These are phyloP conservation scores for Dryadomyces sulphureus DNA, from an alignment of 2,329 filamentous ascomycete species.

Conservation along the genomic window DNA sequence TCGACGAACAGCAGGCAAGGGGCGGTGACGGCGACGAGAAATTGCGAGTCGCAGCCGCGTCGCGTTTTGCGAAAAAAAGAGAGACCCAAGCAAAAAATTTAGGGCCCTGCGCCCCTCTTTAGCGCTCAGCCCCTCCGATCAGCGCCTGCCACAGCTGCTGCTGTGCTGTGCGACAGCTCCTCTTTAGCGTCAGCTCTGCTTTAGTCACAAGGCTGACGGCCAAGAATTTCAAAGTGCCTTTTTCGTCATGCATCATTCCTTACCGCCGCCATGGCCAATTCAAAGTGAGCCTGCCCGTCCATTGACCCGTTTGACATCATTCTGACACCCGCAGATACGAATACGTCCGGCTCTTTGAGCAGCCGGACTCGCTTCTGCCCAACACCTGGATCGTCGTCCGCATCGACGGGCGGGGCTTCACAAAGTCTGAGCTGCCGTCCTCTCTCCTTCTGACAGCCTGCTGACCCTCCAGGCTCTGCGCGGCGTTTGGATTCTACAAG, in stretches of 20 bases:
- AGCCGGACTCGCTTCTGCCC: slow-evolving; percentile 61
- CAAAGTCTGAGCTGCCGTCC: slow-evolving; percentile 44
- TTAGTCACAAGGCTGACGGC: slow-evolving; percentile 3
- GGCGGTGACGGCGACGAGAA: background rate
- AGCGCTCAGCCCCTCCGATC: background rate
- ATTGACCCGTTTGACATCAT: too few species aligned
- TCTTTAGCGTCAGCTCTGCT: background rate
- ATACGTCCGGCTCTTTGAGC: slow-evolving; percentile 86
- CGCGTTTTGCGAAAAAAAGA: too few species aligned
- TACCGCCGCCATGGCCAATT: slow-evolving; percentile 14
- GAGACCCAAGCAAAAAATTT: too few species aligned
- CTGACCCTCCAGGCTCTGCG: slow-evolving; percentile 47
- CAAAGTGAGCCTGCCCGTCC: slow-evolving; percentile 23
- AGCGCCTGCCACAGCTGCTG: background rate
- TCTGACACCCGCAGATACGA: slow-evolving; percentile 45
- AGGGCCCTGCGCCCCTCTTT: background rate
- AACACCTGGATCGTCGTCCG: slow-evolving; percentile 95
- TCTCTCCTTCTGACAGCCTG: background rate
- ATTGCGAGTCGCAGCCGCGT: background rate
- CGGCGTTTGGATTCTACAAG: slow-evolving; percentile 74
- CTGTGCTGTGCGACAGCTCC: background rate
- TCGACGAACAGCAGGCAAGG: background rate
- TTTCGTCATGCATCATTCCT: too few species aligned
- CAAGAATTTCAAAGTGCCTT: background rate
- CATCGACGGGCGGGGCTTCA: slow-evolving; percentile 88